phyloP scores from a whole-genome alignment of 148 eudicot genomes.

The Euryodendron excelsum region DNA sequence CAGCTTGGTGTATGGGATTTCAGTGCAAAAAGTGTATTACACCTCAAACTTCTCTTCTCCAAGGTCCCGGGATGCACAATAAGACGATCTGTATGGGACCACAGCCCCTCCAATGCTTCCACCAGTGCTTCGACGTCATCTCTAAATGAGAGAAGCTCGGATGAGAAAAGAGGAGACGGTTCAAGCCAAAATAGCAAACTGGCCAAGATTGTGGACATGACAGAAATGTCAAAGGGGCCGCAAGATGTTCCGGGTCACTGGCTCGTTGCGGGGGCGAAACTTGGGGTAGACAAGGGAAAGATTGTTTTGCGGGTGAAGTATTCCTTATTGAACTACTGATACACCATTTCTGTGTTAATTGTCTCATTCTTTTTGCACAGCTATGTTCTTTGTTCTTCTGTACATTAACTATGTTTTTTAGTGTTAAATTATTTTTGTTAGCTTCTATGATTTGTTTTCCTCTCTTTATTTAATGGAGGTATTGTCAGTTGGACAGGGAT shows the following conservation, averaged over 20 bases:
- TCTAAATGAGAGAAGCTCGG: slow-evolving; percentile 31
- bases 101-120: slow-evolving; percentile 59
- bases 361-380: slow-evolving; percentile 28
- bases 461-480: background rate
- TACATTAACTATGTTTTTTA: slow-evolving; percentile 19
- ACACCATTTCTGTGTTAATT: background rate
- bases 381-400: slow-evolving; percentile 23
- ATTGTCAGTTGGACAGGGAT: too few species aligned
- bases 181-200: slow-evolving; percentile 52
- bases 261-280: slow-evolving; percentile 95
- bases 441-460: background rate
- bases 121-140: slow-evolving; percentile 31
- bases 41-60: slow-evolving; percentile 93
- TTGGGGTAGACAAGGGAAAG: slow-evolving; percentile 91
- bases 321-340: slow-evolving; percentile 86
- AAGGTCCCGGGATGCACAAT: slow-evolving; percentile 96
- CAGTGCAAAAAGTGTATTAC: slow-evolving; percentile 78
- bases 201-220: slow-evolving; percentile 75
- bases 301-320: slow-evolving; percentile 79
- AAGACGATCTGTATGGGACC: slow-evolving; percentile 96
- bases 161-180: slow-evolving; percentile 46
- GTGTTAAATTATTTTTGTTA: background rate
- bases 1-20: slow-evolving; percentile 99
- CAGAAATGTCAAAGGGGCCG: slow-evolving; percentile 91
- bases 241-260: slow-evolving; percentile 96